phyloP scores from a whole-genome alignment of 2,329 filamentous ascomycete genomes.

The Sarocladium kiliense region DNA sequence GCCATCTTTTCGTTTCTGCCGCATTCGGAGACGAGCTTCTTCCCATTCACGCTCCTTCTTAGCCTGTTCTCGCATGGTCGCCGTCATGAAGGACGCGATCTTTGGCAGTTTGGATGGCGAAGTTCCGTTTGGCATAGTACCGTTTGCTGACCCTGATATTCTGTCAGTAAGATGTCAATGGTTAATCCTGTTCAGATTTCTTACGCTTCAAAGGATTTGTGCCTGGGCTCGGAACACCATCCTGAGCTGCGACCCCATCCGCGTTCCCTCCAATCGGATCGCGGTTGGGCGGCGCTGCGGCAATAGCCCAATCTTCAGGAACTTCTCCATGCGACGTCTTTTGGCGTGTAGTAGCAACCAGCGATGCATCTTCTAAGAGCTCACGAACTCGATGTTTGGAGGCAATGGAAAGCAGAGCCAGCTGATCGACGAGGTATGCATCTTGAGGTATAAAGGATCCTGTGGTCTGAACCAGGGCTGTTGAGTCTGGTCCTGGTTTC shows the following conservation, averaged over 20 bases:
- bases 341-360: conserved; percentile 65
- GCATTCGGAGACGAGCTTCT: conserved; percentile 63
- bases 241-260: conserved; percentile 22
- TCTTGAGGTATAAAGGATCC: conserved; percentile 71
- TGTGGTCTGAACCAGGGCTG: conserved; percentile 55
- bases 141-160: conserved; percentile 34
- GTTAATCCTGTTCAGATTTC: conserved; percentile 15
- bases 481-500: conserved; percentile 52
- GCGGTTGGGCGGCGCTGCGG: conserved; percentile 53
- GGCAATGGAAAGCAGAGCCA: conserved; percentile 77
- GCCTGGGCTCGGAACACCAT: conserved; percentile 28
- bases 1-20: conserved; percentile 57
- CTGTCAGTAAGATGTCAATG: conserved; percentile 11
- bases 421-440: conserved; percentile 71
- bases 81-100: conserved; percentile 45
- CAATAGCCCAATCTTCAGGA: conserved; percentile 68
- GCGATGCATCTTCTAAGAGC: conserved; percentile 71
- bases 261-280: conserved; percentile 27
- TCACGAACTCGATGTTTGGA: conserved; percentile 73
- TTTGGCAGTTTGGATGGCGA: conserved; percentile 41
- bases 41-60: conserved; percentile 66
- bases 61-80: conserved; percentile 56
- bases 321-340: conserved; percentile 75
- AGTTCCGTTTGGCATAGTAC: conserved; percentile 31
- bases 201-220: conserved; percentile 58